Evolutionary conservation across 139 green algal species (phyloP), one percentile per base, ranked within the genome.

Genomic region (Chlamydomonas urium): DNA sequence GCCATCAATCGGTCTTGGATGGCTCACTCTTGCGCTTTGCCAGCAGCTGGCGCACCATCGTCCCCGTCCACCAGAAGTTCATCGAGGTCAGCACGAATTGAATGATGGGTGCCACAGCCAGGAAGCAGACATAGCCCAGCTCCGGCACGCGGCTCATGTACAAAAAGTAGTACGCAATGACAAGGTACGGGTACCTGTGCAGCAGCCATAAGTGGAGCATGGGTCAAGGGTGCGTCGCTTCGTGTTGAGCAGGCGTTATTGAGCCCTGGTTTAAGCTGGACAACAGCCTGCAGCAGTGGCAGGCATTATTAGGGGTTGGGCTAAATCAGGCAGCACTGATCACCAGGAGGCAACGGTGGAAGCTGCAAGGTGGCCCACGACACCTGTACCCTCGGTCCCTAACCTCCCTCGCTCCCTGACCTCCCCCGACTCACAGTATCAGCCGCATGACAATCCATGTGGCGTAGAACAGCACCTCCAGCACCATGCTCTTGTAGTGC

Each of bases 21-120:
- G 21, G 45, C 17, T 21, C 45, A 26, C 21, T 21, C 45, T 26
- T 63, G 21, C 53, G 23, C 60, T 45, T 42, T 38, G 60, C 33
- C 29, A 42, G 5, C 32, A 67, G 23, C 60, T 45, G 32, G 21
- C 60, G n/a, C 33, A 67, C 21, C 60, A 67, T 67, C 33, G 60
- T 45, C 5, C 38, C 4, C 10, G 60, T 67, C 60, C 60, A 67
- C 60, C 60, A 67, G 33, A 47, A 67, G 33, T 67, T 67, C 19
- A 67, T 14, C 10, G 10, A 26, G 17, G 60, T 47, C 14, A 67
- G 60, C 6, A 45, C 38, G 10, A 8, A 6, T 45, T 67, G 60
- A 6, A 67, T 8, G 32, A 67, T 26, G 17, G 60, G 60, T 23
- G 8, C 60, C 32, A 67, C 5, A 14, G 42, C 5, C 32, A 67